Evolutionary conservation across 1,284 basidiomycete species (phyloP).

Genomic region (Puccinia hordei): DNA sequence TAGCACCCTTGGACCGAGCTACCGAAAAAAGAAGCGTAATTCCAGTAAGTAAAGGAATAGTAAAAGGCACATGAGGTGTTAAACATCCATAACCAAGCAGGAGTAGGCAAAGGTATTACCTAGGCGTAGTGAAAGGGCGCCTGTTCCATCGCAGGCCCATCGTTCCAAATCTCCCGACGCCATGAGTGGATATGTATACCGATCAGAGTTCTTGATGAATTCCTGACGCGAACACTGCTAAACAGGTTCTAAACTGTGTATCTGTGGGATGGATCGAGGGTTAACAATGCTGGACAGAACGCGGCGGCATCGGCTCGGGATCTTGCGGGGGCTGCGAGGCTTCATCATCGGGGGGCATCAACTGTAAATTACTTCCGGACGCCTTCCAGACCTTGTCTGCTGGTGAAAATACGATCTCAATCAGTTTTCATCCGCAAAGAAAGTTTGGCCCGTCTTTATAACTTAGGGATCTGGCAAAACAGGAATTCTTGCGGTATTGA

Average conservation of each 20-base stretch:
- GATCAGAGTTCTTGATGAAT: background rate
- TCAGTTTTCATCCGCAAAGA: too few relatives aligned
- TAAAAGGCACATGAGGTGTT: background rate
- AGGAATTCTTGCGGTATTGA: too few relatives aligned
- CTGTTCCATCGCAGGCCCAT: conserved; percentile 50
- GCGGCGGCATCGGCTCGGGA: background rate
- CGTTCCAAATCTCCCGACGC: conserved; percentile 26
- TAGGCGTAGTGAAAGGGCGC: conserved; percentile 40
- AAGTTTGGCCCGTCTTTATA: too few relatives aligned
- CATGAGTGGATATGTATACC: conserved; percentile 3
- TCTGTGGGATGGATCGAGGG: too few relatives aligned
- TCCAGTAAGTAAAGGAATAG: background rate
- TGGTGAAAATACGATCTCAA: too few relatives aligned
- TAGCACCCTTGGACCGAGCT: conserved; percentile 25
- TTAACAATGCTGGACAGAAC: too few relatives aligned
- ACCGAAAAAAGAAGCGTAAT: background rate
- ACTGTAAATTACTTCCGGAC: too few relatives aligned
- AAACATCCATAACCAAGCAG: background rate
- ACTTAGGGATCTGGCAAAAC: too few relatives aligned
- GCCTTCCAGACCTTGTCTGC: too few relatives aligned
- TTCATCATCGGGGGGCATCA: too few relatives aligned
- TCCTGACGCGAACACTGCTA: background rate
- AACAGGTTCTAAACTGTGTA: background rate
- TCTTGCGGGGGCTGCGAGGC: too few relatives aligned
- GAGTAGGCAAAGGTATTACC: conserved; percentile 16